Percentiles rank a stretch among this genome's conserved stretches.
Conservation (phyloP, 1,284 basidiomycete genomes). For the Melampsora larici-populina region DNA sequence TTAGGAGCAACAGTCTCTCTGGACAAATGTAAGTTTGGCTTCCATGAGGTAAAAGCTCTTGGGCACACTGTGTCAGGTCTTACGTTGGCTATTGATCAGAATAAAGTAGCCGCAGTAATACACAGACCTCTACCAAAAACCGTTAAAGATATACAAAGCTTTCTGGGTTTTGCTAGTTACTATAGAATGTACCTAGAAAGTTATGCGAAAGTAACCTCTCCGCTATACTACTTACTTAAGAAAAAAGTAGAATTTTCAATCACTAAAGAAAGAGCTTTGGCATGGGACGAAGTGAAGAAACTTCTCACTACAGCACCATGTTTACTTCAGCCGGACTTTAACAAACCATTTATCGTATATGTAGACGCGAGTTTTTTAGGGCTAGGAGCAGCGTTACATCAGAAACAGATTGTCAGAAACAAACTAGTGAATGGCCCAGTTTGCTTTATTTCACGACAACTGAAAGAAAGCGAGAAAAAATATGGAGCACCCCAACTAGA, state of each 20-base stretch:
- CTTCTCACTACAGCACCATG: not conserved
- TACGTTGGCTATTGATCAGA: not conserved
- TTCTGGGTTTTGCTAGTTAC: too few relatives aligned
- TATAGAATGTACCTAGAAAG: slow-evolving; percentile 10
- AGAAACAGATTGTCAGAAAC: too few relatives aligned
- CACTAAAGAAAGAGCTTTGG: not conserved
- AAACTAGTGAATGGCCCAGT: too few relatives aligned
- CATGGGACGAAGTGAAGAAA: not conserved
- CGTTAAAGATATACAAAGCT: too few relatives aligned
- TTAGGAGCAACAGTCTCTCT: not conserved
- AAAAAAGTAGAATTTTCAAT: not conserved
- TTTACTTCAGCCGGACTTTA: too few relatives aligned
- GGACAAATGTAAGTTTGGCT: not conserved
- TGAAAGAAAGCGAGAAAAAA: not conserved
- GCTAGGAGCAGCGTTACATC: too few relatives aligned
- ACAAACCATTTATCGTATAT: too few relatives aligned
- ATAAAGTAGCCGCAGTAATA: slow-evolving; percentile 1
- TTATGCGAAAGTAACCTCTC: not conserved
- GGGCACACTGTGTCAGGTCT: too few relatives aligned
- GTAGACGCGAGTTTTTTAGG: too few relatives aligned
- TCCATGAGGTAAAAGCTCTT: too few relatives aligned
- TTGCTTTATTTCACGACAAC: too few relatives aligned
- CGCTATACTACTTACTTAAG: not conserved
- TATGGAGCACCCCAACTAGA: not conserved
- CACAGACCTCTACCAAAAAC: not conserved